A percentile compares a stretch with the other conserved stretches of the same genome.
Evolutionary conservation across 2,329 filamentous ascomycete species (phyloP).

Genomic region (Lecanicillium sp.): DNA sequence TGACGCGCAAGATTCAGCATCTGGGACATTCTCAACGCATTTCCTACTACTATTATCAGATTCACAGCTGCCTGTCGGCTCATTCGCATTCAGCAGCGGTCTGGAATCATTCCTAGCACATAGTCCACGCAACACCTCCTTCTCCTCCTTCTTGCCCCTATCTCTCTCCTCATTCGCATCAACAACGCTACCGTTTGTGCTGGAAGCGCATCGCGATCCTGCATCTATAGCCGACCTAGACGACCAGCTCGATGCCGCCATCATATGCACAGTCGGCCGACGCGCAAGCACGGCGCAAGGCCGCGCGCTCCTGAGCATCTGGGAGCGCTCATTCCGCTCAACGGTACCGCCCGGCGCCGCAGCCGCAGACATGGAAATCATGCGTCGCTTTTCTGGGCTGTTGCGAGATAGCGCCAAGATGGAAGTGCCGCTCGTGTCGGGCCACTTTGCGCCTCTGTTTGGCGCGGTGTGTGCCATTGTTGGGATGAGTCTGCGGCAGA

Average conservation of each 20-base stretch:
- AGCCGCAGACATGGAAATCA: conserved; percentile 16
- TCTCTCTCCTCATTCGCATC: conserved; percentile 64
- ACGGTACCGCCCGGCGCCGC: conserved; percentile 19
- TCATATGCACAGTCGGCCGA: conserved; percentile 70
- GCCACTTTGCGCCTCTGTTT: conserved; percentile 64
- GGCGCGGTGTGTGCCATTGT: conserved; percentile 58
- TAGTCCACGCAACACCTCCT: conserved; percentile 34
- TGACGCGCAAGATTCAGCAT: too few species aligned
- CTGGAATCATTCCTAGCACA: conserved; percentile 78
- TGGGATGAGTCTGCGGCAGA: conserved; percentile 50
- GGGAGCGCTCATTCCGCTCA: conserved; percentile 59
- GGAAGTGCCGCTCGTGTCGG: conserved; percentile 38
- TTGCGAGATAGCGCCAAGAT: conserved; percentile 20
- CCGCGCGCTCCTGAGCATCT: conserved; percentile 63
- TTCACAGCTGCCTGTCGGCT: conserved; percentile 72
- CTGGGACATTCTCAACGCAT: conserved; percentile 33
- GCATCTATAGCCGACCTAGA: conserved; percentile 48
- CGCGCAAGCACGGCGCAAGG: conserved; percentile 70
- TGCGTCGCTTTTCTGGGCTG: conserved; percentile 28
- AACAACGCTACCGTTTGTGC: conserved; percentile 66
- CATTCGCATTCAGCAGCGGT: conserved; percentile 80
- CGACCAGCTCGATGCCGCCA: conserved; percentile 67
- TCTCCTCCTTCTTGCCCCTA: conserved; percentile 59
- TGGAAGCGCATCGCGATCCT: conserved; percentile 55
- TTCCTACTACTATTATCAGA: conserved; percentile 71